Percentiles rank a stretch among this genome's conserved stretches.
These are phyloP conservation scores for Thinopyrum elongatum DNA, from an alignment of 176 grass and related monocot species.

Conservation along the genomic window DNA sequence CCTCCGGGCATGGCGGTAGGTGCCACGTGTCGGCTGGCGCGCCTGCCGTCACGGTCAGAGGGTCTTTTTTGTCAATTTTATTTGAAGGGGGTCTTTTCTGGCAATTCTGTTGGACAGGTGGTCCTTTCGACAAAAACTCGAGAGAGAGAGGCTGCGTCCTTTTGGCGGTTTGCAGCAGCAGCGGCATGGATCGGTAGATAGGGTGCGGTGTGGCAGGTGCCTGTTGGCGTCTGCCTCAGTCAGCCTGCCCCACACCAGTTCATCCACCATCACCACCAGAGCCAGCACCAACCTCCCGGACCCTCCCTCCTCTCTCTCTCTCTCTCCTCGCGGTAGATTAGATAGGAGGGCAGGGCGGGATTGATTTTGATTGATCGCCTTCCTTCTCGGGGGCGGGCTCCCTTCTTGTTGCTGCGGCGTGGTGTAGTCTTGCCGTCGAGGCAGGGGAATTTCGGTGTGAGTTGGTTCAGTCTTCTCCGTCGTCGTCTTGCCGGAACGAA, in stretches of 20 bases:
- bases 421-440: neutral
- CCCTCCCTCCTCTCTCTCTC: neutral
- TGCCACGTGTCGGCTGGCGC: too few relatives aligned
- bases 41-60: too few relatives aligned
- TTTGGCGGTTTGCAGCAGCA: slow-evolving; percentile 45
- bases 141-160: neutral
- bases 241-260: too few relatives aligned
- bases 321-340: neutral
- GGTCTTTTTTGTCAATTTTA: too few relatives aligned
- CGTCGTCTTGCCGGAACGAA: neutral
- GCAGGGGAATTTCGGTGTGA: neutral
- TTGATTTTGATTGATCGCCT: neutral
- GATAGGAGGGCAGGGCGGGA: neutral
- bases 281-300: neutral
- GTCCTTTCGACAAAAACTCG: too few relatives aligned
- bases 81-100: too few relatives aligned
- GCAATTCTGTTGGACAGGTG: too few relatives aligned
- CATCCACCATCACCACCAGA: neutral
- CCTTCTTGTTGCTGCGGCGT: neutral
- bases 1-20: too few relatives aligned
- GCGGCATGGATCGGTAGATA: slow-evolving; percentile 31
- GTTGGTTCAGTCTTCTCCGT: neutral
- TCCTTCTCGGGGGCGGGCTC: neutral
- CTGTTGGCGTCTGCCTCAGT: slow-evolving; percentile 16
- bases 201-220: slow-evolving; percentile 24